phyloP scores from a whole-genome alignment of 805 yeast genomes.

The Pichia phayaonensis region DNA sequence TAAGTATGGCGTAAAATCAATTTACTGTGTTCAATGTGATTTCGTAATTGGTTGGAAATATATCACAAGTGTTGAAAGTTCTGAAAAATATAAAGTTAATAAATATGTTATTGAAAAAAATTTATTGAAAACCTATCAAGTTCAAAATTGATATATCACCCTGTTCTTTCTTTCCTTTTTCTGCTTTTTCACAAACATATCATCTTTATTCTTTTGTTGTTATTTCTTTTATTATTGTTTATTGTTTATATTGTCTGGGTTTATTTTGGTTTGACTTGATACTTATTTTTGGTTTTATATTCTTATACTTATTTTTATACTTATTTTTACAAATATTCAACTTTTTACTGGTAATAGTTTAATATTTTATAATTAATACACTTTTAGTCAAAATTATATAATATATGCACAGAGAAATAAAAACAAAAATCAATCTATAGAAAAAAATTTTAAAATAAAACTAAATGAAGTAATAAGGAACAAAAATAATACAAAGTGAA shows the following conservation, averaged over 20 bases:
- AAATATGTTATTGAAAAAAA: constrained; percentile 28
- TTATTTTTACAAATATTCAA: background rate
- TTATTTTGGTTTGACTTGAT: background rate
- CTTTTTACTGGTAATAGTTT: background rate
- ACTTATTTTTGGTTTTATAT: background rate
- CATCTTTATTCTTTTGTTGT: background rate
- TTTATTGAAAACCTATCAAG: constrained; percentile 3
- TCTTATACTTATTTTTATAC: background rate
- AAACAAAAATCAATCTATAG: background rate
- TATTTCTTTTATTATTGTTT: background rate
- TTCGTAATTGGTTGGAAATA: constrained; percentile 30
- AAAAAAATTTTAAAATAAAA: background rate
- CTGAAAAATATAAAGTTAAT: constrained; percentile 29
- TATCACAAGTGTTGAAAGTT: constrained; percentile 21
- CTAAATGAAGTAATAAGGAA: background rate
- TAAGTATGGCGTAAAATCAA: constrained; percentile 22
- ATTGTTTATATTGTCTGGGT: background rate
- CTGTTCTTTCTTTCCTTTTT: background rate
- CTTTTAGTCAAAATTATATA: background rate
- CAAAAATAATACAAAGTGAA: background rate
- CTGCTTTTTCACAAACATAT: background rate
- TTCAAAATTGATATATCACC: background rate
- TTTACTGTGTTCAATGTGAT: constrained; percentile 27
- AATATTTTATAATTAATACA: background rate
- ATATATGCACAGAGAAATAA: background rate